These are phyloP conservation scores for Bretschneidera sinensis DNA, from an alignment of 345 rosid species.

Conservation along the genomic window DNA sequence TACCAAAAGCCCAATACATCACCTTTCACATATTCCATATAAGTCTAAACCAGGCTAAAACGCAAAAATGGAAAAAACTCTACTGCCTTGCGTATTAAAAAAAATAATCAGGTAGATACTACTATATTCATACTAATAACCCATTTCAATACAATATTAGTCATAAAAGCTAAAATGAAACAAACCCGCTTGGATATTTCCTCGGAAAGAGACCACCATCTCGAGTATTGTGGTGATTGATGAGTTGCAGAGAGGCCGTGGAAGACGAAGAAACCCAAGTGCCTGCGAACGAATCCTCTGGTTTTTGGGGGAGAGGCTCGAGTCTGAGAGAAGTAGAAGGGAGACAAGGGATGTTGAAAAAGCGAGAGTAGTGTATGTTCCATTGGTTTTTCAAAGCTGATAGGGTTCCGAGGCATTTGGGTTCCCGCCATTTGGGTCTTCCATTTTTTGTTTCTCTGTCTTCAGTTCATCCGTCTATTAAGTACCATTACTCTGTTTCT, in stretches of 20 bases:
- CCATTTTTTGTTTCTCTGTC: too few relatives aligned
- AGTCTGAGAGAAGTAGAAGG: slow-evolving; percentile 15
- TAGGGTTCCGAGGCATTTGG: not conserved
- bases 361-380: slow-evolving; percentile 25
- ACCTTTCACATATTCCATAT: too few relatives aligned
- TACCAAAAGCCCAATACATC: too few relatives aligned
- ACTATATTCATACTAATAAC: too few relatives aligned
- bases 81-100: too few relatives aligned
- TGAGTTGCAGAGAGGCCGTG: slow-evolving; percentile 19
- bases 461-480: too few relatives aligned
- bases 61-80: too few relatives aligned
- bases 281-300: slow-evolving; percentile 6
- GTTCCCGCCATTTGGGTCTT: slow-evolving; percentile 3
- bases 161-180: not conserved
- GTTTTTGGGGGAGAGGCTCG: slow-evolving; percentile 8
- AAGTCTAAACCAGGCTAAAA: too few relatives aligned
- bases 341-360: slow-evolving; percentile 15
- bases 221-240: not conserved
- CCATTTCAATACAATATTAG: too few relatives aligned
- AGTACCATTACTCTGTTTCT: too few relatives aligned
- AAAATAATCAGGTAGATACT: too few relatives aligned
- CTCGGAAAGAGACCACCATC: slow-evolving; percentile 17
- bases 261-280: slow-evolving; percentile 31
- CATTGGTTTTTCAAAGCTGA: slow-evolving; percentile 13
- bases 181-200: slow-evolving; percentile 3